Evolutionary conservation across 805 yeast genomes (phyloP).

Genomic region (Jamesozyma gamospora): DNA sequence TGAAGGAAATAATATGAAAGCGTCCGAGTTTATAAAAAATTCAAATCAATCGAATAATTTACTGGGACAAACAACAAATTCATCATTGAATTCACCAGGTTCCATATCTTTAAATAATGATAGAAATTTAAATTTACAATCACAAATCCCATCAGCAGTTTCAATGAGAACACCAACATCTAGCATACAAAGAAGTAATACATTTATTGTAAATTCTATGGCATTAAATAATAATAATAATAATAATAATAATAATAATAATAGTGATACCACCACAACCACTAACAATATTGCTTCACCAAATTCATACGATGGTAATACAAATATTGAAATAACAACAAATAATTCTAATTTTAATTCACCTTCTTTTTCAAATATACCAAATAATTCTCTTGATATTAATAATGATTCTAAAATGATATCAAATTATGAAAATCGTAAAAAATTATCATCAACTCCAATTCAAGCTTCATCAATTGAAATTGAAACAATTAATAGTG

Average conservation of each 20-base stretch:
- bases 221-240: not conserved
- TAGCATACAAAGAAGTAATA: not conserved
- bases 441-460: slow-evolving; percentile 16
- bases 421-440: slow-evolving; percentile 2
- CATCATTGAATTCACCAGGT: too few species aligned
- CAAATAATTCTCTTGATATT: not conserved
- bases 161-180: not conserved
- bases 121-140: too few species aligned
- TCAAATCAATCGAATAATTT: too few species aligned
- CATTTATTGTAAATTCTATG: not conserved
- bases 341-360: too few species aligned
- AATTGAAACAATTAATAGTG: slow-evolving; percentile 22
- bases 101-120: too few species aligned
- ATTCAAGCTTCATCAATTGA: slow-evolving; percentile 24
- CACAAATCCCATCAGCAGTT: too few species aligned
- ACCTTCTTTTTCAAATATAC: not conserved
- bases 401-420: not conserved
- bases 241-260: not conserved
- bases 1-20: not conserved
- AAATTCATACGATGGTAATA: too few species aligned
- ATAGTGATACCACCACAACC: too few species aligned
- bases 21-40: too few species aligned
- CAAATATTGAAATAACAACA: not conserved
- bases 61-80: too few species aligned
- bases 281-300: not conserved